Evolutionary conservation across 192 early-diverging fungal species (phyloP).

Genomic region (Podila horticola): DNA sequence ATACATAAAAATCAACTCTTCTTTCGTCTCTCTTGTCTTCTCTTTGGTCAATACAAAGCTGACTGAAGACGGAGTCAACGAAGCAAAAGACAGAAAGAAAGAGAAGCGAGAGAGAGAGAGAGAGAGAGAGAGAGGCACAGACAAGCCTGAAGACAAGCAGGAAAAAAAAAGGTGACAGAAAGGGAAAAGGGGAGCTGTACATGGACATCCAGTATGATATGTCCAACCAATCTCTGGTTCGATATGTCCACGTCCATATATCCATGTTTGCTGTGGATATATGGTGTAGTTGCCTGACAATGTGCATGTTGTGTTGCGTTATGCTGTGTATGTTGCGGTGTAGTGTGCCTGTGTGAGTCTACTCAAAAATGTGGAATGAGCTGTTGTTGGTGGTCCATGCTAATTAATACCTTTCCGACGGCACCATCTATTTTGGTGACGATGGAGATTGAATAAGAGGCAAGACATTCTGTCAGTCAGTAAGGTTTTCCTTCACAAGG

Average conservation of each 20-base stretch:
- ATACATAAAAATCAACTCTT: neutral
- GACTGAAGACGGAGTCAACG: constrained; percentile 5
- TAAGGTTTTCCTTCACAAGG: neutral
- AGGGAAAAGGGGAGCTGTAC: neutral
- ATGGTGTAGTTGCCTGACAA: neutral
- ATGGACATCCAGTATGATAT: no score
- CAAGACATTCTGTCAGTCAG: neutral
- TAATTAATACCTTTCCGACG: constrained; percentile 2
- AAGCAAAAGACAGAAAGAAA: neutral
- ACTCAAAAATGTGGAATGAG: neutral
- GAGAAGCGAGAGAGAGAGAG: neutral
- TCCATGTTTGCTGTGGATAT: neutral
- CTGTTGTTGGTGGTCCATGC: neutral
- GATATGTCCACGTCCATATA: no score
- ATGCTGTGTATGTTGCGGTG: neutral
- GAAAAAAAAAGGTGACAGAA: neutral
- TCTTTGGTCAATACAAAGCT: neutral
- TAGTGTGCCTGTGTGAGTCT: neutral
- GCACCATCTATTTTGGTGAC: neutral
- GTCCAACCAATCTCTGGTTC: no score
- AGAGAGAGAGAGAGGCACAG: neutral
- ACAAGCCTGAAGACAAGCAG: neutral
- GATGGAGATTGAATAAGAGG: neutral
- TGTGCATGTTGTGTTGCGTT: neutral
- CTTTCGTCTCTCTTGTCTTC: no score